These are phyloP conservation scores for Aspergillus sp. DNA, from an alignment of 2,329 filamentous ascomycete genomes.

Conservation along the genomic window DNA sequence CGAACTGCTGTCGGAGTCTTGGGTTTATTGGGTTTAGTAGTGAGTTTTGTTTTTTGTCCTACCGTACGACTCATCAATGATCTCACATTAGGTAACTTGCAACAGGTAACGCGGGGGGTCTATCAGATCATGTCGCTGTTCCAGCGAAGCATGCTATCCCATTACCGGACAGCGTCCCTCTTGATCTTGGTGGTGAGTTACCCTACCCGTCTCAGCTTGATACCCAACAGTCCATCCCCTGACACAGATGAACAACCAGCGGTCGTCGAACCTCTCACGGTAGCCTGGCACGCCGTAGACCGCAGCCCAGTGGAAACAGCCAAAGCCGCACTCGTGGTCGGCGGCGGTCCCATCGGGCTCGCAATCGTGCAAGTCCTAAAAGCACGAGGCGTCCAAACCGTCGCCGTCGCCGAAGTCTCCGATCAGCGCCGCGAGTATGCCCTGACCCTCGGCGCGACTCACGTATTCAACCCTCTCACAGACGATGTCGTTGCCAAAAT, in stretches of 20 bases:
- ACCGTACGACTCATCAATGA: background rate
- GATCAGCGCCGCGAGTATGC: conserved; percentile 53
- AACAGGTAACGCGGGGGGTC: conserved; percentile 26
- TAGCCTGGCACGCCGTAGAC: conserved; percentile 63
- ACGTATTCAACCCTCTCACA: conserved; percentile 52
- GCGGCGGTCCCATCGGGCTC: conserved; percentile 63
- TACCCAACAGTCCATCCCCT: background rate
- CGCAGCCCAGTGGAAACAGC: conserved; percentile 47
- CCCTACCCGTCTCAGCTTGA: background rate
- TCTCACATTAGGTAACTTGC: background rate
- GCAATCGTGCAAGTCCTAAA: conserved; percentile 59
- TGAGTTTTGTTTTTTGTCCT: conserved; percentile 1
- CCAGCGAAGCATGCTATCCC: conserved; percentile 20
- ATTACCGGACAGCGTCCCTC: conserved; percentile 22
- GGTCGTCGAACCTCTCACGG: conserved; percentile 62
- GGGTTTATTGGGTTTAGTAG: conserved; percentile 55
- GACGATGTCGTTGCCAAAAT: conserved; percentile 48
- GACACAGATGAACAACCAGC: conserved; percentile 33
- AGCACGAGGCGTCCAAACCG: conserved; percentile 51
- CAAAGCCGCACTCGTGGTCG: conserved; percentile 55
- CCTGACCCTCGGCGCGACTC: conserved; percentile 54
- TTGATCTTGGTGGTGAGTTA: conserved; percentile 24
- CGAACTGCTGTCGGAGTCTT: conserved; percentile 59
- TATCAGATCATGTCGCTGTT: conserved; percentile 30
- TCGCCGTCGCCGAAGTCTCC: conserved; percentile 60